Evolutionary conservation across 208 protist species (phyloP).

Genomic region (Leishmania martiniquensis): DNA sequence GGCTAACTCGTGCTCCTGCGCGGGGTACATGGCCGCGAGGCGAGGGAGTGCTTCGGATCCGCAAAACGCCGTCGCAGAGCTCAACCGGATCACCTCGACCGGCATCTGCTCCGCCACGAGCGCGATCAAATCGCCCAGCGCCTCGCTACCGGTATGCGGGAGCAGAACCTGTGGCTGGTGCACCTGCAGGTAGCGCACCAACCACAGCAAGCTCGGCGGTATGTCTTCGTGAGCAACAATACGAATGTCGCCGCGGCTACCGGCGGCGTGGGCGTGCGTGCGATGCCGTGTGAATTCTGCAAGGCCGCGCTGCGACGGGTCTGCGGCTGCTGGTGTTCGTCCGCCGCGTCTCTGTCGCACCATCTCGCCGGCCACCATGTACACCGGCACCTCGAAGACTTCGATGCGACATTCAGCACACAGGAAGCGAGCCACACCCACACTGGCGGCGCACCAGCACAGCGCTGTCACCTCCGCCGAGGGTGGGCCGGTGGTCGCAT

Average conservation of each 20-base stretch:
- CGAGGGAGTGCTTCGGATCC: conserved; percentile 42
- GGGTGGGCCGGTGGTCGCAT: background rate
- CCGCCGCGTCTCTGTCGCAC: conserved; percentile 17
- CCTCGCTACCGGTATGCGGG: conserved; percentile 35
- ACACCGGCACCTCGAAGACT: conserved; percentile 52
- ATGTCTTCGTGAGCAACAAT: conserved; percentile 40
- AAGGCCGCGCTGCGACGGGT: background rate
- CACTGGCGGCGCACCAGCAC: conserved; percentile 24
- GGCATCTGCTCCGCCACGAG: conserved; percentile 25
- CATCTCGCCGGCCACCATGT: conserved; percentile 25
- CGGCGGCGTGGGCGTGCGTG: background rate
- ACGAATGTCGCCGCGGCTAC: conserved; percentile 20
- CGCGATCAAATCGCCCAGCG: conserved; percentile 37
- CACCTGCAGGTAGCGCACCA: conserved; percentile 49
- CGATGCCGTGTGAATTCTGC: background rate
- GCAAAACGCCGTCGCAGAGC: conserved; percentile 39
- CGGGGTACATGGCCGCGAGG: conserved; percentile 55
- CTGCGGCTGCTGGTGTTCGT: background rate
- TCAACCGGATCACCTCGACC: conserved; percentile 38
- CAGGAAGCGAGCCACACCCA: conserved; percentile 51
- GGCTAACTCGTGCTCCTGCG: conserved; percentile 41
- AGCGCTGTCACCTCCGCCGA: conserved; percentile 19
- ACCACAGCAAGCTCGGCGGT: conserved; percentile 52
- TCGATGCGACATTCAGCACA: conserved; percentile 48
- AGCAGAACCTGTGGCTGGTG: conserved; percentile 49